Percentiles rank a stretch among this genome's conserved stretches.
phyloP scores from a whole-genome alignment of 768 basidiomycete species.

The Panaeolus cyanescens region DNA sequence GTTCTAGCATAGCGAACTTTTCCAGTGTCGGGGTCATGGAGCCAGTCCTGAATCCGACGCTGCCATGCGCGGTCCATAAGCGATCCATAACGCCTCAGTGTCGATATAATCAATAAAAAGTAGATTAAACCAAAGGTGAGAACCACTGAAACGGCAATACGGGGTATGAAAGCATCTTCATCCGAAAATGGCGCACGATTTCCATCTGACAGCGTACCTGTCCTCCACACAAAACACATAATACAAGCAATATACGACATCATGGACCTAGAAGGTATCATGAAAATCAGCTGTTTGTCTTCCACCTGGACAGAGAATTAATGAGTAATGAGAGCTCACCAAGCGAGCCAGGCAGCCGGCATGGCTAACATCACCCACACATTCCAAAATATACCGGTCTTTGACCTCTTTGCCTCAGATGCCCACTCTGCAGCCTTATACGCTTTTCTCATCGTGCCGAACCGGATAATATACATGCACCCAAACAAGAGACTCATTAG shows the following conservation, averaged over 20 bases:
- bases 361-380: conserved; percentile 70
- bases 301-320: neutral
- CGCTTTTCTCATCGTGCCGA: conserved; percentile 65
- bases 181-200: conserved; percentile 19
- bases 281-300: neutral
- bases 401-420: conserved; percentile 48
- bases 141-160: conserved; percentile 46
- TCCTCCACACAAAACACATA: conserved; percentile 63
- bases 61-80: conserved; percentile 36
- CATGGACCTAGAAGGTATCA: conserved; percentile 37
- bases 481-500: conserved; percentile 66
- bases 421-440: conserved; percentile 68
- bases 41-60: conserved; percentile 25
- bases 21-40: conserved; percentile 8
- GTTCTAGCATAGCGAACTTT: no score
- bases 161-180: conserved; percentile 35
- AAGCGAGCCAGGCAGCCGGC: conserved; percentile 66
- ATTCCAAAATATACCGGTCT: conserved; percentile 48
- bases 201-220: conserved; percentile 39
- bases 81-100: conserved; percentile 55
- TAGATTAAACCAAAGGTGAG: conserved; percentile 55
- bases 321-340: conserved; percentile 25
- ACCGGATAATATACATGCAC: conserved; percentile 65
- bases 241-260: conserved; percentile 59
- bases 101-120: conserved; percentile 50